These are phyloP conservation scores for Ogataea pignaliae DNA, from an alignment of 805 yeast genomes.

Conservation along the genomic window DNA sequence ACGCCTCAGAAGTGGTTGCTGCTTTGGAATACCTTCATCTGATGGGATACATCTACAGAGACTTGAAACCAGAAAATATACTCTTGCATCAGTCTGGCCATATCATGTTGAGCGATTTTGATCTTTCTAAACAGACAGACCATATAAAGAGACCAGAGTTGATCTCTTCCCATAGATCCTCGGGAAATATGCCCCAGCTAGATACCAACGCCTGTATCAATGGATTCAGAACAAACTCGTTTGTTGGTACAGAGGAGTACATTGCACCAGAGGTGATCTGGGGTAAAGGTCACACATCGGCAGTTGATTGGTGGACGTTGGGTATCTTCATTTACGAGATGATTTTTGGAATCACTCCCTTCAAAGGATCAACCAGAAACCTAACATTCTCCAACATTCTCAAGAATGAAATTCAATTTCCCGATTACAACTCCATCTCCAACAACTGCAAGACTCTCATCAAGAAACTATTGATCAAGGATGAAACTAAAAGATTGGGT, in stretches of 20 bases:
- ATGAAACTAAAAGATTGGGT: slow-evolving; percentile 84
- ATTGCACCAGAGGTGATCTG: slow-evolving; percentile 97
- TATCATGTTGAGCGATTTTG: slow-evolving; percentile 96
- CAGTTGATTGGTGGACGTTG: slow-evolving; percentile 99
- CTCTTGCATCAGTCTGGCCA: slow-evolving; percentile 95
- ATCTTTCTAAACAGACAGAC: slow-evolving; percentile 83
- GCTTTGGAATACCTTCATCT: slow-evolving; percentile 93
- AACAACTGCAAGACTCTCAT: slow-evolving; percentile 76
- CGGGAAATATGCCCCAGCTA: slow-evolving; percentile 52
- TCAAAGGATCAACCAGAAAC: slow-evolving; percentile 86
- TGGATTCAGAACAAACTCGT: slow-evolving; percentile 94
- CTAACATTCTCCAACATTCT: slow-evolving; percentile 85
- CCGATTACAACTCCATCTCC: slow-evolving; percentile 55
- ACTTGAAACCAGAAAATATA: slow-evolving; percentile 94
- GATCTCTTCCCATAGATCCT: slow-evolving; percentile 32
- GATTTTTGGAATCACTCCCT: slow-evolving; percentile 95
- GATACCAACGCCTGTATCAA: slow-evolving; percentile 95
- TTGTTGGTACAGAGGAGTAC: slow-evolving; percentile 98
- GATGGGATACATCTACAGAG: slow-evolving; percentile 97
- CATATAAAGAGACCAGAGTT: slow-evolving; percentile 74
- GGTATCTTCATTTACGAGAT: slow-evolving; percentile 92
- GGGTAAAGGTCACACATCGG: slow-evolving; percentile 96
- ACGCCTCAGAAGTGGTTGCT: slow-evolving; percentile 95
- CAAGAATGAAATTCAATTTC: slow-evolving; percentile 77
- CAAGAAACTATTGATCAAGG: slow-evolving; percentile 78